Evolutionary conservation across 371 early-diverging fungal species (phyloP).

Genomic region (Furculomyces boomerangus): DNA sequence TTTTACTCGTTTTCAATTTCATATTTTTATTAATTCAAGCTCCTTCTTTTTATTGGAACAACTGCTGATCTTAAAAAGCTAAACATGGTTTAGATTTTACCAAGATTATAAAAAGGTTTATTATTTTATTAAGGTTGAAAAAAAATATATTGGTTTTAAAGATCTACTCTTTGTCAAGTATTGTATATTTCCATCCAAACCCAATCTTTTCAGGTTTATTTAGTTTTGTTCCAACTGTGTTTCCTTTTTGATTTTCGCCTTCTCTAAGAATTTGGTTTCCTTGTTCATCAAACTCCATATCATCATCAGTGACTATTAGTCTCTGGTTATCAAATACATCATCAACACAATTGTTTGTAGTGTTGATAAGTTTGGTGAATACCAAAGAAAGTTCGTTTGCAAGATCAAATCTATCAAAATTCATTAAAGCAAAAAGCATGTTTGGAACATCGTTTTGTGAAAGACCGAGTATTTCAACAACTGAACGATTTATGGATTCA

Average conservation of each 20-base stretch:
- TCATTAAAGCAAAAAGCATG: background rate
- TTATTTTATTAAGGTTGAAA: too few species aligned
- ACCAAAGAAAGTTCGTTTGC: background rate
- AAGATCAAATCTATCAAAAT: background rate
- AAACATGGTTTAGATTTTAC: too few species aligned
- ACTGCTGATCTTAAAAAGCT: too few species aligned
- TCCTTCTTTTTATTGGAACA: too few species aligned
- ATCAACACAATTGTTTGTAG: background rate
- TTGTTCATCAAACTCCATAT: background rate
- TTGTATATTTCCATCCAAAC: background rate
- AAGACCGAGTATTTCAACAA: background rate
- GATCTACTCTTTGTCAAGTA: too few species aligned
- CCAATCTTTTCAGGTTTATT: background rate
- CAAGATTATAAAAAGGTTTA: too few species aligned
- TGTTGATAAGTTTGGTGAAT: background rate
- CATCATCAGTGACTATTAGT: background rate
- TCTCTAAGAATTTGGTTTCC: background rate
- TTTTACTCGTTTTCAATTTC: background rate
- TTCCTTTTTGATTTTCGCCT: background rate
- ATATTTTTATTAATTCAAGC: slow-evolving; percentile 2
- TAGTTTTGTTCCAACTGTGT: background rate
- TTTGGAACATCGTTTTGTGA: background rate
- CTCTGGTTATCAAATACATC: background rate
- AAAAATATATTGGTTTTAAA: too few species aligned
- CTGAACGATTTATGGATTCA: slow-evolving; percentile 27